Percentiles rank a stretch among this genome's conserved stretches.
These are phyloP conservation scores for Phaeosphaeriaceae sp. DNA, from an alignment of 2,329 filamentous ascomycete species.

Conservation along the genomic window DNA sequence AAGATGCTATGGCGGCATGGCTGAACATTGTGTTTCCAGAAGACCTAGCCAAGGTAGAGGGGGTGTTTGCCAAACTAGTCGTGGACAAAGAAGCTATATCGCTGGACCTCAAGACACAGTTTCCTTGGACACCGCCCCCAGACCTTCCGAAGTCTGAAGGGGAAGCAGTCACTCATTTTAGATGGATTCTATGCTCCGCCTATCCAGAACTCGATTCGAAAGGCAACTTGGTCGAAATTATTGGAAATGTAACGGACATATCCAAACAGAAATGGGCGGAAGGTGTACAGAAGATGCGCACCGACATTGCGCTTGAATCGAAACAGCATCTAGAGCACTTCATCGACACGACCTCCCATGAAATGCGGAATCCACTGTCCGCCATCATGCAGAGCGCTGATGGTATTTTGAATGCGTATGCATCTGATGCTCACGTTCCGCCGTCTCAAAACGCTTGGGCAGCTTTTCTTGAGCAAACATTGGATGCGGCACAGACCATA, in stretches of 20 bases:
- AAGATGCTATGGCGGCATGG: slow-evolving; percentile 32
- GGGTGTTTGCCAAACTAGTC: slow-evolving; percentile 39
- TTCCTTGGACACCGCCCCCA: slow-evolving; percentile 40
- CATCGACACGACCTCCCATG: slow-evolving; percentile 47
- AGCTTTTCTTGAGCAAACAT: slow-evolving; percentile 27
- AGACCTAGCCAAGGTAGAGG: slow-evolving; percentile 41
- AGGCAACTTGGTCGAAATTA: slow-evolving; percentile 37
- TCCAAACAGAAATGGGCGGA: slow-evolving; percentile 48
- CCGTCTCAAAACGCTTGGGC: slow-evolving; percentile 16
- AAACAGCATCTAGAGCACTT: slow-evolving; percentile 45
- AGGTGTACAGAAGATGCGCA: slow-evolving; percentile 39
- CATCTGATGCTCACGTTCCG: slow-evolving; percentile 10
- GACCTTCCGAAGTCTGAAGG: slow-evolving; percentile 17
- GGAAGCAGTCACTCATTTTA: slow-evolving; percentile 20
- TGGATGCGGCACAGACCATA: slow-evolving; percentile 52
- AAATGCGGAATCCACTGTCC: slow-evolving; percentile 54
- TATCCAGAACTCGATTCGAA: slow-evolving; percentile 31
- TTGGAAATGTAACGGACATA: slow-evolving; percentile 48
- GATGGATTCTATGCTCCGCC: slow-evolving; percentile 42
- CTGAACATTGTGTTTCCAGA: slow-evolving; percentile 38
- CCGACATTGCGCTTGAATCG: slow-evolving; percentile 38
- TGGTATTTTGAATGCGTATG: slow-evolving; percentile 40
- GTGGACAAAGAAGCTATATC: slow-evolving; percentile 41
- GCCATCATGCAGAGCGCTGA: slow-evolving; percentile 55
- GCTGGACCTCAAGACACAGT: slow-evolving; percentile 48